These are phyloP conservation scores for Plectosphaerella sp. DNA, from an alignment of 2,329 filamentous ascomycete genomes.

Conservation along the genomic window DNA sequence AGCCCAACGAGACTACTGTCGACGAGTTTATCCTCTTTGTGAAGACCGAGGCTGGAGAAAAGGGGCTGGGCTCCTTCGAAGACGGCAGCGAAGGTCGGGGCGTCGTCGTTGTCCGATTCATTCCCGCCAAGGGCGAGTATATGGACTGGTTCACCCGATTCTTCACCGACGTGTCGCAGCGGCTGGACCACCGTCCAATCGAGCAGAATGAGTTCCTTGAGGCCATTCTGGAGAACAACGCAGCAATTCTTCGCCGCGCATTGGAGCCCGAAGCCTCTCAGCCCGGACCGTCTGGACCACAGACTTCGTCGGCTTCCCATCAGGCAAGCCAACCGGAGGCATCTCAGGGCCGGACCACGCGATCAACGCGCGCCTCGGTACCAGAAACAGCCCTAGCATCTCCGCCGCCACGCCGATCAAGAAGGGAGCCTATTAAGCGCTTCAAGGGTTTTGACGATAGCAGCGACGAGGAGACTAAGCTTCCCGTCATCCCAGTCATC, in stretches of 20 bases:
- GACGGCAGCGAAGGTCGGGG: constrained; percentile 62
- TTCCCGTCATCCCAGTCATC: constrained; percentile 24
- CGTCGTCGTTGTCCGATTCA: constrained; percentile 73
- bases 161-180: constrained; percentile 62
- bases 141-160: constrained; percentile 67
- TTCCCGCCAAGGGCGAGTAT: constrained; percentile 50
- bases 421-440: constrained; percentile 34
- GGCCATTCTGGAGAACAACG: constrained; percentile 78
- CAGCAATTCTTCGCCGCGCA: constrained; percentile 64
- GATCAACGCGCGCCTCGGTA: no score
- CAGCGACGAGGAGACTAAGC: constrained; percentile 32
- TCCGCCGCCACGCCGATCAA: constrained; percentile 15
- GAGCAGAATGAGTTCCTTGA: constrained; percentile 91
- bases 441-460: constrained; percentile 68
- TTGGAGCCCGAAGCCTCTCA: constrained; percentile 44
- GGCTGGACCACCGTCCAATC: constrained; percentile 76
- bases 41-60: constrained; percentile 68
- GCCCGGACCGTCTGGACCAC: no score
- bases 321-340: no score
- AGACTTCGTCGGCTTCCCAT: no score
- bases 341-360: no score
- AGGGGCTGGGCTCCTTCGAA: constrained; percentile 61
- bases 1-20: constrained; percentile 58
- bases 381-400: no score
- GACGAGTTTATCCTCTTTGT: constrained; percentile 77